Conservation (phyloP, 306 rosid species). For the Lathyrus tuberosus region DNA sequence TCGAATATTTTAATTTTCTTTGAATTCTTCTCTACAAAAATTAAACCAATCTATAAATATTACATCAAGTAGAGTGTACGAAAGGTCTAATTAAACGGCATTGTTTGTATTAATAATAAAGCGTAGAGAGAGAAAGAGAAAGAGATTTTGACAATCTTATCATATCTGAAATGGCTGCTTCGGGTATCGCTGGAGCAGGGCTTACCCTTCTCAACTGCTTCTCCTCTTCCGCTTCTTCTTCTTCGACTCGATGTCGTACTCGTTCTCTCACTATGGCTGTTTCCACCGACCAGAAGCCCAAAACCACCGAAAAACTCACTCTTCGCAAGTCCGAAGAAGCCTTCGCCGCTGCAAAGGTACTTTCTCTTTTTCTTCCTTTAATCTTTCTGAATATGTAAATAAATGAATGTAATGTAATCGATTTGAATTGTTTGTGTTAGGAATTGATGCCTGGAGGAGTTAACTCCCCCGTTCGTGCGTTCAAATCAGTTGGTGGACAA, state of each 20-base stretch:
- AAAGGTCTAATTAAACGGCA: too few relatives aligned
- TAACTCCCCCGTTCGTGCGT: conserved; percentile 93
- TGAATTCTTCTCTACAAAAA: too few relatives aligned
- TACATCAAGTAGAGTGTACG: too few relatives aligned
- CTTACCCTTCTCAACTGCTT: conserved; percentile 38
- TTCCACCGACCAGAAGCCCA: conserved; percentile 64
- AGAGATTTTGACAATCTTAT: conserved; percentile 15
- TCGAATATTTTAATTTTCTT: too few relatives aligned
- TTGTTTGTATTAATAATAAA: background rate
- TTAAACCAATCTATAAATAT: too few relatives aligned
- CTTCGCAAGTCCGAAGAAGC: conserved; percentile 87
- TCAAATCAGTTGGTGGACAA: conserved; percentile 94
- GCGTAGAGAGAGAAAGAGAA: background rate
- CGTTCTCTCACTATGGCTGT: conserved; percentile 63
- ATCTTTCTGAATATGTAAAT: background rate
- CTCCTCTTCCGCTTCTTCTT: conserved; percentile 31
- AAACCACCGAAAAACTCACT: conserved; percentile 54
- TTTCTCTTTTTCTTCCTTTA: background rate
- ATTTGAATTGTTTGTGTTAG: conserved; percentile 7
- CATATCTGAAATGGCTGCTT: conserved; percentile 31
- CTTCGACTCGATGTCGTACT: conserved; percentile 5
- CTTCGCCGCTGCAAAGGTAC: conserved; percentile 81
- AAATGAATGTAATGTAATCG: background rate
- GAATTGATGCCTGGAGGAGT: conserved; percentile 98
- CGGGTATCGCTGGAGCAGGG: conserved; percentile 35